phyloP scores from a whole-genome alignment of 352 stramenopile species.

The Phytophthora colocasiae region DNA sequence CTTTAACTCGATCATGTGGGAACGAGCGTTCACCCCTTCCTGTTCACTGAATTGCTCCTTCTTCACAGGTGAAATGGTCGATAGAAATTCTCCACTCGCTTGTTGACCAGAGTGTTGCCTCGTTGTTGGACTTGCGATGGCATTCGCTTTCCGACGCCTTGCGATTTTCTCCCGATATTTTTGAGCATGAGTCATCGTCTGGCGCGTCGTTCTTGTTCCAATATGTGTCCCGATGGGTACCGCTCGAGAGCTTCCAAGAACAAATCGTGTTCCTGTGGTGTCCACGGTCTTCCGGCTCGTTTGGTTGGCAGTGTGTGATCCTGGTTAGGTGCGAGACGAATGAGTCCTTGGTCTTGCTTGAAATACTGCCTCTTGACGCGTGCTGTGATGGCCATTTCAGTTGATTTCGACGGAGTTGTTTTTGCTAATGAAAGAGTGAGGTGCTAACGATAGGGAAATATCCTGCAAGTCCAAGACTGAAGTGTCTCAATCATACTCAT shows the following conservation, averaged over 20 bases:
- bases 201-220: slow-evolving; percentile 48
- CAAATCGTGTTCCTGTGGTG: slow-evolving; percentile 34
- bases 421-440: no score
- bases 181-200: slow-evolving; percentile 56
- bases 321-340: slow-evolving; percentile 34
- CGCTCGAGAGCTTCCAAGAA: slow-evolving; percentile 45
- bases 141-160: slow-evolving; percentile 38
- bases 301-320: slow-evolving; percentile 35
- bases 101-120: no score
- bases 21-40: no score
- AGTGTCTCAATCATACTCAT: no score
- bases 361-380: slow-evolving; percentile 45
- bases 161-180: slow-evolving; percentile 58
- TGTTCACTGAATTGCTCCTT: no score
- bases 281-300: slow-evolving; percentile 34
- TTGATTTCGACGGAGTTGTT: no score
- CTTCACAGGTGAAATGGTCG: no score
- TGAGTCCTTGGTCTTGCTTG: slow-evolving; percentile 34
- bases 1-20: no score
- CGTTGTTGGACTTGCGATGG: background rate
- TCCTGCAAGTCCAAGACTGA: no score
- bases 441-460: no score
- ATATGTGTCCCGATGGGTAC: slow-evolving; percentile 45
- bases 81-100: no score
- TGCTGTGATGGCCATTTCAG: slow-evolving; percentile 18